Percentiles rank a stretch among this genome's conserved stretches.
phyloP scores from a whole-genome alignment of 768 basidiomycete species.

The Kwoniella sp. region DNA sequence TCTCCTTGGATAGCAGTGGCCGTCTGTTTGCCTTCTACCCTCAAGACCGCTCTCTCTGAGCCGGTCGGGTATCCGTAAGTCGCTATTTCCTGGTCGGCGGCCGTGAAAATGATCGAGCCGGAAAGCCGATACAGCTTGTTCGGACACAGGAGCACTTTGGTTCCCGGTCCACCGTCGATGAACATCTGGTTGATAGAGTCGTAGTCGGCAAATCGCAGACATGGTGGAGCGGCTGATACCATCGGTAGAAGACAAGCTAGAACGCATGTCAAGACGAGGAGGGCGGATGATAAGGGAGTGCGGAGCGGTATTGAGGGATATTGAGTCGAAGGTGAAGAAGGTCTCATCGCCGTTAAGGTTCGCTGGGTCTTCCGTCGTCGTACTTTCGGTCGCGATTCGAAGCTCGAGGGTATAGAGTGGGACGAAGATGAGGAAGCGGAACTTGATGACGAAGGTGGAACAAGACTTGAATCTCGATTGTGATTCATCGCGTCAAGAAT shows the following conservation, averaged over 20 bases:
- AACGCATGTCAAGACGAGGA: conserved; percentile 12
- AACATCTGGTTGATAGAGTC: conserved; percentile 54
- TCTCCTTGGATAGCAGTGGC: conserved; percentile 56
- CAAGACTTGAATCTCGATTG: neutral
- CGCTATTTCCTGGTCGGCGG: conserved; percentile 57
- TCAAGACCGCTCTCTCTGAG: conserved; percentile 54
- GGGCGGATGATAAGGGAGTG: neutral
- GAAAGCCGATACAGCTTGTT: conserved; percentile 48
- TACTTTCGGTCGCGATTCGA: neutral
- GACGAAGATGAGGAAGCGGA: neutral
- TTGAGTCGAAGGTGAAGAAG: neutral
- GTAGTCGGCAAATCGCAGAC: conserved; percentile 52
- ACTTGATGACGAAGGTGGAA: neutral
- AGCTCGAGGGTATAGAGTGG: neutral
- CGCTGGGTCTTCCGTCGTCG: neutral
- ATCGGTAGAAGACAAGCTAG: conserved; percentile 20
- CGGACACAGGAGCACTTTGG: conserved; percentile 55
- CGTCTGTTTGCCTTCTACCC: conserved; percentile 46
- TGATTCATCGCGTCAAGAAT: conserved; percentile 4
- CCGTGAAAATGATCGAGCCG: conserved; percentile 56
- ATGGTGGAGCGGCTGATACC: conserved; percentile 26
- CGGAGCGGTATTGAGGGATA: neutral
- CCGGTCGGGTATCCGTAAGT: conserved; percentile 58
- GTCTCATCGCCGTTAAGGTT: neutral
- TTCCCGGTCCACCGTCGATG: conserved; percentile 56